phyloP scores from a whole-genome alignment of 139 green algal genomes.

The Deuterostichococcus epilithicus region DNA sequence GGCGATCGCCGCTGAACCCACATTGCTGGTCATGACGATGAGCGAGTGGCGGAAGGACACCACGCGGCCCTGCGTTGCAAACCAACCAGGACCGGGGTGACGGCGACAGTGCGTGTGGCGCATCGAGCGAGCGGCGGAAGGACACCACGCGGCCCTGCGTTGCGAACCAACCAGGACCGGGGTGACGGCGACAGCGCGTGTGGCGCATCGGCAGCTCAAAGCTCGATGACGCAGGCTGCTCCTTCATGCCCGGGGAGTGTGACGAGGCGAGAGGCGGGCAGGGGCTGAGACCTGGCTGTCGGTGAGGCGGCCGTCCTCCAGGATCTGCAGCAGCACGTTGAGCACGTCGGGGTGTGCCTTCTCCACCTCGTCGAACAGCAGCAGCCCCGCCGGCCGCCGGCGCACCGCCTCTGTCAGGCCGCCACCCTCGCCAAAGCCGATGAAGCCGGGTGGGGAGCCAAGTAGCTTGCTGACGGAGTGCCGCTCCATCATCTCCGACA shows the following conservation, averaged over 20 bases:
- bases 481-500: slow-evolving; percentile 75
- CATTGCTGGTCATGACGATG: slow-evolving; percentile 78
- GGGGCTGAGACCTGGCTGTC: slow-evolving; percentile 51
- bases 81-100: slow-evolving; percentile 1
- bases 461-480: slow-evolving; percentile 80
- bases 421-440: slow-evolving; percentile 73
- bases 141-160: too few species aligned
- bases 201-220: too few species aligned
- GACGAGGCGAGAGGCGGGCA: too few species aligned
- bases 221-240: too few species aligned
- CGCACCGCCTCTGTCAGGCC: slow-evolving; percentile 78
- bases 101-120: background rate
- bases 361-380: slow-evolving; percentile 98
- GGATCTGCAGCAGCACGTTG: slow-evolving; percentile 91
- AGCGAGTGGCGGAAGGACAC: slow-evolving; percentile 80
- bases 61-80: slow-evolving; percentile 49
- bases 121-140: too few species aligned
- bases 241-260: too few species aligned
- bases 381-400: slow-evolving; percentile 74
- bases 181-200: too few species aligned
- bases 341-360: slow-evolving; percentile 99
- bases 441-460: slow-evolving; percentile 65
- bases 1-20: slow-evolving; percentile 60
- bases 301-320: slow-evolving; percentile 93
- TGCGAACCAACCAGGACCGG: too few species aligned